Evolutionary conservation across 495 filamentous ascomycete species (phyloP), one percentile per base, ranked within the genome.

Genomic region (Xylaria flabelliformis): DNA sequence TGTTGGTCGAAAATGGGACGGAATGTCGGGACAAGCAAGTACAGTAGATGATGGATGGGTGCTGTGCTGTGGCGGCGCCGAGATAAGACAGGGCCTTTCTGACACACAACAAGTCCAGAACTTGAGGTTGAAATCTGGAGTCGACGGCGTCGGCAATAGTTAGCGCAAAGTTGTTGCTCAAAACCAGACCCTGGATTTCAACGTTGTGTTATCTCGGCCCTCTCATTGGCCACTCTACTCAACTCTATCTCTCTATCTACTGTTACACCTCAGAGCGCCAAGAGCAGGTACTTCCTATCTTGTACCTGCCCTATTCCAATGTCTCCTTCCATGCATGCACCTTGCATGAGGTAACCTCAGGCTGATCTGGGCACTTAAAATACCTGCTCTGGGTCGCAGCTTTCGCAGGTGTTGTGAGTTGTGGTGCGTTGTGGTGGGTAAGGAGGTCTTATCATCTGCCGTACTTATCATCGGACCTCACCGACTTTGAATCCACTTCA

Each of bases 201-300:
- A 26, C 50, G 65, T 13, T 39, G 15, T 46, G 51, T 69, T 69
- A 69, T 69, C 67, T 24, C 34, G 29, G 53, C 9, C 39, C 17
- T 39, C 36, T 48, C 39, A 69, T 69, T 69, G 67, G 67, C 41
- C 26, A 1, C n/a, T 46, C 39, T n/a, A 0, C 10, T 6, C 53
- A 26, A 29, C 53, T 64, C 21, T 64, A 64, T 64, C 61, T 64
- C 53, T 64, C 21, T 64, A 64, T 64, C 61, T 64, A 19, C 61
- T 41, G 39, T 46, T 46, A 64, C 61, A 64, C 61, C 61, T 17
- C 39, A 15, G 26, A 9, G 32, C 34, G 7, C 55, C 19, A 6
- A n/a, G 29, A 36, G 55, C 13, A 36, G 19, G n/a, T 64, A 42
- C 61, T 13, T 64, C 61, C 36, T 64, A 64, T 64, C 61, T 64